A percentile compares a stretch with the other conserved stretches of the same genome.
phyloP scores from a whole-genome alignment of 768 basidiomycete species.

The Rhizopogon roseolus region DNA sequence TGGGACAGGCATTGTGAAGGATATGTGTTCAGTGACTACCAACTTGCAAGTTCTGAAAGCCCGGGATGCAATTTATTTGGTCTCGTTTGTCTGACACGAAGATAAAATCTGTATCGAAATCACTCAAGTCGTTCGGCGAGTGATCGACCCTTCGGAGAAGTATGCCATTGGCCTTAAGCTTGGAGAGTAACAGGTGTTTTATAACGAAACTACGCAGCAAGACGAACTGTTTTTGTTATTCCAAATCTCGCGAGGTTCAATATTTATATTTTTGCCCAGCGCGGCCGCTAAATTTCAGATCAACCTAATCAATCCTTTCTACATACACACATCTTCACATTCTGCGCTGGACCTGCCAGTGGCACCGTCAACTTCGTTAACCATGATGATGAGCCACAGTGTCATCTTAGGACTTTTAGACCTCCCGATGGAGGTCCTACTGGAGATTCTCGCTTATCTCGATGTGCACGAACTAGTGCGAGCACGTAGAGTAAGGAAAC shows the following conservation, averaged over 20 bases:
- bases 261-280: too few species aligned
- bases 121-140: background rate
- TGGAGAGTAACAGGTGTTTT: too few species aligned
- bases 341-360: too few species aligned
- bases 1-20: constrained; percentile 78
- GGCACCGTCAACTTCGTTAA: too few species aligned
- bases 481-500: background rate
- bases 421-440: background rate
- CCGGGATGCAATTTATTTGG: constrained; percentile 12
- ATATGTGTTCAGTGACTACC: background rate
- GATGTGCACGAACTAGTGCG: background rate
- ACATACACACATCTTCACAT: too few species aligned
- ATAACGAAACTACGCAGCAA: too few species aligned
- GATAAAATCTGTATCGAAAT: too few species aligned
- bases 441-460: background rate
- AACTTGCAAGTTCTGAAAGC: background rate
- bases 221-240: too few species aligned
- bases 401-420: background rate
- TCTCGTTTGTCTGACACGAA: constrained; percentile 18
- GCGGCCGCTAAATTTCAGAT: too few species aligned
- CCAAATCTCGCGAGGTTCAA: too few species aligned
- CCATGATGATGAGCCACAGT: background rate
- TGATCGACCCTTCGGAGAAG: background rate
- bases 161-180: background rate
- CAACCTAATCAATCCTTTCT: too few species aligned